Evolutionary conservation across 768 basidiomycete genomes (phyloP), one percentile per base, ranked within the genome.

Genomic region (Tephrocybe sp.): DNA sequence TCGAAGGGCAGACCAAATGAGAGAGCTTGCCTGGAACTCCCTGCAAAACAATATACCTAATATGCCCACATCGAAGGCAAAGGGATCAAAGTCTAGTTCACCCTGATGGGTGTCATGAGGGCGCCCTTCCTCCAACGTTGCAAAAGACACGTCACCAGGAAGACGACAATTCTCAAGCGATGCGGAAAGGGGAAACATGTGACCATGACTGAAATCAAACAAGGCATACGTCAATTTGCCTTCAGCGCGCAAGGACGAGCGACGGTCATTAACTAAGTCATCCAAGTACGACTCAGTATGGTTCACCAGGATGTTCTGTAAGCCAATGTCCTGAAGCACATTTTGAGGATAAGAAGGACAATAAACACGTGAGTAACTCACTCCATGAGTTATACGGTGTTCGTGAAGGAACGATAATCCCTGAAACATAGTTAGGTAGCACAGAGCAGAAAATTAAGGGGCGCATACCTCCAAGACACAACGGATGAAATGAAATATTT

Each of bases 61-160:
- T 11, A 29, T 29, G 27, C 27, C 27, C 6, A 65, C 61, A 37
- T 63, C 64, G 21, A 49, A 64, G 8, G 57, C 58, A 38, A 62
- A 65, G 1, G 61, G 63, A 34, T 65, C 51, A 25, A 60, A 65
- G 36, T 59, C 56, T 11, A 54, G 33, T 48, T 65, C 63, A 4
- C 64, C 63, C 44, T 61, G 60, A 0, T 10, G 23, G 1, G 55
- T 56, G 33, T 66, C 63, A 15, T 5, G 6, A 25, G 55, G 45
- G 3, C 34, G 8, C 24, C 33, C 39, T 5, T 41, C 16, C 27
- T 29, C 5, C 6, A 29, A 11, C 11, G 27, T 29, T 5, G 5
- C 11, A 11, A 29, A 29, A 11, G 27, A 9, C 30, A 16, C 9
- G 33, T 42, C 16, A 16, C 49, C 47, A 4, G 47, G 45, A 4